These are phyloP conservation scores for Wickerhamiella pararugosa DNA, from an alignment of 1,139 yeast species.

Conservation along the genomic window DNA sequence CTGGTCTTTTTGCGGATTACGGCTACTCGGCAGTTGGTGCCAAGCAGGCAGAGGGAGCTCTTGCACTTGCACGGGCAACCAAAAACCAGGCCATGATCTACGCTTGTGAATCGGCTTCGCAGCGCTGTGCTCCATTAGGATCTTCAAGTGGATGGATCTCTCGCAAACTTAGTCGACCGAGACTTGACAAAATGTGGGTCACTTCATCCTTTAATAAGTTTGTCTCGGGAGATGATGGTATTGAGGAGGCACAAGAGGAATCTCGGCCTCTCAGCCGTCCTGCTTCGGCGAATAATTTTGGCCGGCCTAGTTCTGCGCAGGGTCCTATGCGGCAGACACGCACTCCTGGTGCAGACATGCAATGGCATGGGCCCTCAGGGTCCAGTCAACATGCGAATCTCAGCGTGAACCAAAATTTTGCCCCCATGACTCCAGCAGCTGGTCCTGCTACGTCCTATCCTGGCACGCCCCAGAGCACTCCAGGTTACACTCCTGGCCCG, in stretches of 20 bases:
- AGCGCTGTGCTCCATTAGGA: constrained; percentile 15
- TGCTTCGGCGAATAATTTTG: constrained; percentile 3
- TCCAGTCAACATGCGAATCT: too few relatives aligned
- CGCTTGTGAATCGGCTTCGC: constrained; percentile 9
- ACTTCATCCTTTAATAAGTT: constrained; percentile 57
- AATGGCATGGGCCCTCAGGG: too few relatives aligned
- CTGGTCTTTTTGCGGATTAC: constrained; percentile 47
- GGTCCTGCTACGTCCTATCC: too few relatives aligned
- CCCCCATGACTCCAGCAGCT: too few relatives aligned
- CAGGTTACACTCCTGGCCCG: too few relatives aligned
- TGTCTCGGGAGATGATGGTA: constrained; percentile 61
- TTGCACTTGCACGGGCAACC: constrained; percentile 17
- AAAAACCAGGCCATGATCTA: constrained; percentile 10
- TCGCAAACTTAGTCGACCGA: constrained; percentile 53
- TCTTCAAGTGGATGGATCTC: constrained; percentile 37
- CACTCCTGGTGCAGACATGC: too few relatives aligned
- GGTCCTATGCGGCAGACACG: not conserved
- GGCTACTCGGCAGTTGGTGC: constrained; percentile 46
- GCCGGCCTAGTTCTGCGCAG: constrained; percentile 4
- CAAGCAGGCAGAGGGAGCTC: constrained; percentile 40
- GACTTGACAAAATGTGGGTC: constrained; percentile 76
- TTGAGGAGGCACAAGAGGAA: constrained; percentile 2
- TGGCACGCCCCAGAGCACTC: too few relatives aligned
- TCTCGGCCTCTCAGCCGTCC: constrained; percentile 5
- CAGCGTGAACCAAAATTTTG: too few relatives aligned